Percentiles rank a stretch among this genome's conserved stretches.
These are phyloP conservation scores for Aspergillus ellipticus DNA, from an alignment of 495 filamentous ascomycete species.

Conservation along the genomic window DNA sequence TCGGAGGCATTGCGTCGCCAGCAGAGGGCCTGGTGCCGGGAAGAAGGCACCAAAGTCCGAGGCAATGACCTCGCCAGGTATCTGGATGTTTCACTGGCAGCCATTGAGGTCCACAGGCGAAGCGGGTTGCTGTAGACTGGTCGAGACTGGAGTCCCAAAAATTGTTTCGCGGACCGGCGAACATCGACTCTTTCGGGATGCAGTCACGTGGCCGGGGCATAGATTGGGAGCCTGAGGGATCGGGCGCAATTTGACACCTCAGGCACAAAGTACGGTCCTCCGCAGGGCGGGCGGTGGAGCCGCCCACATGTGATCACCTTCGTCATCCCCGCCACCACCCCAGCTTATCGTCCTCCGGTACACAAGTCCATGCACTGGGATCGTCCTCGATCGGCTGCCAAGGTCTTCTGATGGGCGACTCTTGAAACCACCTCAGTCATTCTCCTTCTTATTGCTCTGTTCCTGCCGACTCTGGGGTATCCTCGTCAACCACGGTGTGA, in stretches of 20 bases:
- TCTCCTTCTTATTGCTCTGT: not conserved
- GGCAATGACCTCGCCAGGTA: conserved; percentile 42
- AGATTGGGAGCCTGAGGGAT: conserved; percentile 8
- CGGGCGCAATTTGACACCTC: not conserved
- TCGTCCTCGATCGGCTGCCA: conserved; percentile 12
- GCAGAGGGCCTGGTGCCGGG: conserved; percentile 31
- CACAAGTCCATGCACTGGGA: not conserved
- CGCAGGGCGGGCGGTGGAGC: conserved; percentile 1
- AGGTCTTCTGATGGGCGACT: conserved; percentile 10
- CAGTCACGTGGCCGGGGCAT: conserved; percentile 12
- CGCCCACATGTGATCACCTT: conserved; percentile 21
- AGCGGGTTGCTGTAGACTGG: conserved; percentile 17
- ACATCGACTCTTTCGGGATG: conserved; percentile 12
- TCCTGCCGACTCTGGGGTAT: not conserved
- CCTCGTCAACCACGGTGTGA: not conserved
- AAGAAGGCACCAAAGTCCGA: conserved; percentile 32
- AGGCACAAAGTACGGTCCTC: conserved; percentile 6
- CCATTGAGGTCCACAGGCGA: conserved; percentile 31
- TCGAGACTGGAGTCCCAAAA: conserved; percentile 26
- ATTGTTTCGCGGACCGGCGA: conserved; percentile 32
- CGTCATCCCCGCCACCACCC: conserved; percentile 9
- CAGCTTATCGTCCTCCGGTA: not conserved
- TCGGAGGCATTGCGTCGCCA: conserved; percentile 48
- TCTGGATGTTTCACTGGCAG: conserved; percentile 41
- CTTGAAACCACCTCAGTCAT: not conserved